Base-by-base conservation (phyloP, 208 protist species). In the Wallacemonas rigidus region DNA sequence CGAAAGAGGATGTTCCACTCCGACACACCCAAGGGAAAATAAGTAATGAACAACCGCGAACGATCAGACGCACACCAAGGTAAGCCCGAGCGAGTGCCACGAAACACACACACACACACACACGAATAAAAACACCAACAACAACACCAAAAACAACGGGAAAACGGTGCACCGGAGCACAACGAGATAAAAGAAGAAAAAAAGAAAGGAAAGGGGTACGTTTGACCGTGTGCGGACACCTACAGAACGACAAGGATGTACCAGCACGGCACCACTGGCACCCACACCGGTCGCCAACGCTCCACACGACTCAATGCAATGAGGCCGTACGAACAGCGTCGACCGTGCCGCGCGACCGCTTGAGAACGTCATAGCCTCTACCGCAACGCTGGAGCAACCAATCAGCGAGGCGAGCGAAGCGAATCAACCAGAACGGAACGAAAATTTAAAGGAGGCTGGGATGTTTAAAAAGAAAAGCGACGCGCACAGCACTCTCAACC, bases 111-210 rank as follows among this genome's bases (percentile, higher is more conserved):
- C 14, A 51, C 36, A 26, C 26, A 26, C 26, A 26, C 26, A 26
- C 15, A 75, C 39, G 55, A 39, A 70, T 53, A 73, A 67, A 65
- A 50, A 47, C 26, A 26, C 0, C 45, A 50, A 50, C 45, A 50
- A 50, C 12, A 50, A 50, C 45, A 50, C 58, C 15, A 54, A 74
- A 70, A 50, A 64, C 1, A 5, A 57, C 14, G 2, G 6, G 15
- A 26, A 57, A 8, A 57, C 11, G 26, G 0, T 36, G 17, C 11
- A 15, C 11, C 0, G 9, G 53, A 1, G 17, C 53, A 15, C 5
- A 57, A 57, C 36, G 15, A 62, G 8, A 76, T 63, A 68, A 67
- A 77, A 40, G 14, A 44, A 61, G 35, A 61, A 61, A 56, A 75
- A 0, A 47, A 60, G 36, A 11, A 69, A 41, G 8, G 11, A 47